phyloP scores from a whole-genome alignment of 129 eudicot species.

The Apium graveolens region DNA sequence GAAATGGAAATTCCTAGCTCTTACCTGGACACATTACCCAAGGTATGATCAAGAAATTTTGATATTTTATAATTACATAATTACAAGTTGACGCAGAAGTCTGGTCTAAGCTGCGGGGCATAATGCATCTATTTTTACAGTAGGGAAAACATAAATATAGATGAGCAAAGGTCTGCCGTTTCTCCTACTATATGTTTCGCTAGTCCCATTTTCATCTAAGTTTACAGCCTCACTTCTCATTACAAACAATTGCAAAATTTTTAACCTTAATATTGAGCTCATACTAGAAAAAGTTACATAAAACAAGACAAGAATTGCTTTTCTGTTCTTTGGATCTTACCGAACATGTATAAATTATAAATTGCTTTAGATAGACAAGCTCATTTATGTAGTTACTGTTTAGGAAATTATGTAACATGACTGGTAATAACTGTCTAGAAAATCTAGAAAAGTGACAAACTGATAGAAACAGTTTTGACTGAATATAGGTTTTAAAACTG shows the following conservation, averaged over 20 bases:
- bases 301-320: too few relatives aligned
- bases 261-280: neutral
- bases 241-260: neutral
- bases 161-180: neutral
- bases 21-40: constrained; percentile 75
- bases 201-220: neutral
- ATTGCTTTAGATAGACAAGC: neutral
- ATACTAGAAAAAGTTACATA: neutral
- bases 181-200: neutral
- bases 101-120: neutral
- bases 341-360: neutral
- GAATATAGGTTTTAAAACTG: neutral
- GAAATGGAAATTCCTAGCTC: constrained; percentile 90
- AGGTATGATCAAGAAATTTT: constrained; percentile 32
- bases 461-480: neutral
- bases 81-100: neutral
- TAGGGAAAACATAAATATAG: neutral
- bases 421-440: neutral
- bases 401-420: neutral
- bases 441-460: neutral
- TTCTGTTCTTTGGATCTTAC: too few relatives aligned
- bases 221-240: neutral
- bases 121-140: neutral
- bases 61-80: neutral
- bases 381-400: neutral